phyloP scores from a whole-genome alignment of 371 early-diverging fungal species.

The Dichotomocladium elegans region DNA sequence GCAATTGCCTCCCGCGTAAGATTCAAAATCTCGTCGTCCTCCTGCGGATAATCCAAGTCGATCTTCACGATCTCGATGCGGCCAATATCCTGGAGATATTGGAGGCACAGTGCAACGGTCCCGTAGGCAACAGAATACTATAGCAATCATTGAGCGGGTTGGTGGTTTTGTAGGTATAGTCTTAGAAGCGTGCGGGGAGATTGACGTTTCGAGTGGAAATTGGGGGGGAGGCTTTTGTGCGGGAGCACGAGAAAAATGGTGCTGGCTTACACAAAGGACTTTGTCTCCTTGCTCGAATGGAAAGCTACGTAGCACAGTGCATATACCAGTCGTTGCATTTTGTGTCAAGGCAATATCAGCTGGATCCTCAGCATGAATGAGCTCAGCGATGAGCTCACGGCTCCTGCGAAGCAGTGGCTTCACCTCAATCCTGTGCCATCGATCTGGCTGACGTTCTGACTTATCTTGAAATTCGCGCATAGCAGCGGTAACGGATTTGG shows the following conservation, averaged over 20 bases:
- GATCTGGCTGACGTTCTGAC: slow-evolving; percentile 11
- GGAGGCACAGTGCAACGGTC: slow-evolving; percentile 27
- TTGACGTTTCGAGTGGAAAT: too few relatives aligned
- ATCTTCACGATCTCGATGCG: slow-evolving; percentile 25
- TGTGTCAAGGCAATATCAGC: slow-evolving; percentile 40
- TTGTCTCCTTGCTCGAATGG: slow-evolving; percentile 37
- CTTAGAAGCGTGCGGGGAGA: too few relatives aligned
- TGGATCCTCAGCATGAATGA: slow-evolving; percentile 26
- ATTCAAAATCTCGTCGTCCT: slow-evolving; percentile 25
- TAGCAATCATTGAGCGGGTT: neutral
- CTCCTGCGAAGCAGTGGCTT: slow-evolving; percentile 4
- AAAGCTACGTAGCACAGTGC: slow-evolving; percentile 35
- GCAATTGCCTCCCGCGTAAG: slow-evolving; percentile 17
- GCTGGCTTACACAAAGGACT: slow-evolving; percentile 22
- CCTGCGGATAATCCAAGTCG: slow-evolving; percentile 25
- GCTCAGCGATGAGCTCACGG: slow-evolving; percentile 9
- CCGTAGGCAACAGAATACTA: slow-evolving; percentile 36
- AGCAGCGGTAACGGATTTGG: neutral
- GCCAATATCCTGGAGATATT: slow-evolving; percentile 26
- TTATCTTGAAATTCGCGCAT: slow-evolving; percentile 9
- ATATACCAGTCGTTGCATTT: slow-evolving; percentile 39
- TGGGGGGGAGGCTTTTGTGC: too few relatives aligned
- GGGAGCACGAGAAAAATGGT: too few relatives aligned
- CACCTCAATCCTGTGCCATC: slow-evolving; percentile 7
- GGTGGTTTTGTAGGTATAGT: too few relatives aligned